phyloP scores from a whole-genome alignment of 495 filamentous ascomycete species.

The Hypoxylon subgilvum region DNA sequence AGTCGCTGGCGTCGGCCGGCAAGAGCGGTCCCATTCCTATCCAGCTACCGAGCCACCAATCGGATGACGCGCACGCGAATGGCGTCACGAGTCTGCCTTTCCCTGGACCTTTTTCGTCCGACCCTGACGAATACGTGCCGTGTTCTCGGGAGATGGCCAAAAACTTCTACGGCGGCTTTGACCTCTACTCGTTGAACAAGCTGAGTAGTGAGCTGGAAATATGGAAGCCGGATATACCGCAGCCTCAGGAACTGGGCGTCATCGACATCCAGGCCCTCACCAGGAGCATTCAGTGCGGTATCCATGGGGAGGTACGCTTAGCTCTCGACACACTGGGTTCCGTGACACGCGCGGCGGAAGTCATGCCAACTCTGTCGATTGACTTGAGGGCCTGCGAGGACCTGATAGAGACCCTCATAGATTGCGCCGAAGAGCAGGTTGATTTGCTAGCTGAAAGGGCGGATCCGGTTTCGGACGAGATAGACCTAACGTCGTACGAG shows the following conservation, averaged over 20 bases:
- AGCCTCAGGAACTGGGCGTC: constrained; percentile 77
- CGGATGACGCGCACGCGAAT: constrained; percentile 40
- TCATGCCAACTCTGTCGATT: constrained; percentile 56
- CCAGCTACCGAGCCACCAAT: constrained; percentile 44
- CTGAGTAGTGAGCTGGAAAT: constrained; percentile 67
- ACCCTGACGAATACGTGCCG: constrained; percentile 63
- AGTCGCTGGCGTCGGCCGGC: constrained; percentile 46
- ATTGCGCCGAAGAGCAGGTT: constrained; percentile 87
- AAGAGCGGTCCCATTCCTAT: constrained; percentile 47
- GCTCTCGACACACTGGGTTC: constrained; percentile 84
- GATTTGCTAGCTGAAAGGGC: constrained; percentile 80
- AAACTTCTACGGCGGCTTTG: constrained; percentile 68
- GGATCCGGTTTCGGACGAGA: constrained; percentile 80
- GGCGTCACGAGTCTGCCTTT: constrained; percentile 39
- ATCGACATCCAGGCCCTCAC: constrained; percentile 92
- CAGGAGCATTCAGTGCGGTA: constrained; percentile 89
- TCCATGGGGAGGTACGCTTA: constrained; percentile 83
- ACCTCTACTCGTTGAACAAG: constrained; percentile 63
- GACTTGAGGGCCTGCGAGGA: constrained; percentile 81
- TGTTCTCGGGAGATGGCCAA: constrained; percentile 60
- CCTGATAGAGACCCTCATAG: constrained; percentile 82
- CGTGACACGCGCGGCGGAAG: constrained; percentile 66
- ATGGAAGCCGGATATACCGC: constrained; percentile 74
- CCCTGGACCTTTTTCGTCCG: constrained; percentile 41
- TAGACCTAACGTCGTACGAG: constrained; percentile 82